Base-by-base conservation (phyloP, 2,329 filamentous ascomycete genomes). In the Xylariaceae sp. region DNA sequence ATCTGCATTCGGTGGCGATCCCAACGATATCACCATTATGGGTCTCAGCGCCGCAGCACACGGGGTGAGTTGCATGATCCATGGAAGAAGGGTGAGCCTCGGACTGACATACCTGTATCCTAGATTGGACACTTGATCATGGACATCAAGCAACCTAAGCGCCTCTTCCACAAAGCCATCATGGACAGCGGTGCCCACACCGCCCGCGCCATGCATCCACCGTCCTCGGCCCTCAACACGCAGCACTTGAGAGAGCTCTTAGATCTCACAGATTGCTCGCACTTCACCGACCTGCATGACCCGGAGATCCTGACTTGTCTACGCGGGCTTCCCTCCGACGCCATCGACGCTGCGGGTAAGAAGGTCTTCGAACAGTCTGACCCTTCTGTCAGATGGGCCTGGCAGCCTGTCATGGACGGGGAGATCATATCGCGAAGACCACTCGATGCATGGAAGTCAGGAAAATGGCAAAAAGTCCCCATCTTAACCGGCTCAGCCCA, bases 341-440 rank as follows among this genome's bases (percentile, higher is more conserved):
- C 49, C 4, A 54, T 78, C 19, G 54, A 66, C 19, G 39, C 44
- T 1, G 75, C 75, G 9, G 69, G 67, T 6, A 57, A 65, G 36
- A 32, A 41, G 4, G 64, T 79, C 22, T 79, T 68, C 64, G 48
- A 60, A 8, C 58, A 58, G 34, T 71, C 72, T 52, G 57, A 60
- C 15, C 49, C 55, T 3, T 64, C 62, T 7, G 62, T 79, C 9
- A 66, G 69, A 19, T 81, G 78, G 78, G 69, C 85, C 1, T 88
- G 86, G 64, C 84, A 87, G 52, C 83, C 83, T 7, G 78, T 82
- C 28, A 75, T 87, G 42, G 82, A 85, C 53, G 73, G 74, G 6
- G 42, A 55, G 3, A 46, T n/a, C n/a, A n/a, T n/a, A n/a, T n/a
- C n/a, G n/a, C n/a, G n/a, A n/a, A n/a, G n/a, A n/a, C n/a, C n/a